Evolutionary conservation across 1,284 basidiomycete species (phyloP), one percentile per base, ranked within the genome.

Genomic region (Austroboletus novae-zelandiae): DNA sequence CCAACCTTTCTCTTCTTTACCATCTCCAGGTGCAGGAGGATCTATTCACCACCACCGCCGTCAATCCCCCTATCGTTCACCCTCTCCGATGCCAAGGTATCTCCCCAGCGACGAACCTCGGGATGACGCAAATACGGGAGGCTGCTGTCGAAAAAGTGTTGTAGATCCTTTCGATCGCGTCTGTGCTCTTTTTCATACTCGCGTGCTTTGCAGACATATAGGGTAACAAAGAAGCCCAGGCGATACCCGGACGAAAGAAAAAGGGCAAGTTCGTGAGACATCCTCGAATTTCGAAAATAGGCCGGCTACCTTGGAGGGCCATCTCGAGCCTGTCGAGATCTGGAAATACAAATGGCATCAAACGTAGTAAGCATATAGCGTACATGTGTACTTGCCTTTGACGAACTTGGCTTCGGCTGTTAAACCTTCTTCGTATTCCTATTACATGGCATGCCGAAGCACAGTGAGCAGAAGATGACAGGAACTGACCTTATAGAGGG

Each of bases 291-390:
- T 9, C 14, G 31, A 36, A n/a, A n/a, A 27, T 27, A 27, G 27
- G 8, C 27, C 25, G 4, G 25, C 18, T 59, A 84, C 88, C 88
- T 78, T 91, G 89, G 0, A 90, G 74, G 4, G 91, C 89, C 79
- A 99, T 89, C 69, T 99, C 96, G 53, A 98, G 86, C 11, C 93
- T 78, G 67, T 99, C 96, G 11, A 98, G 78, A 67, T 99, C 89
- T 91, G 48, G 32, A 36, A 18, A n/a, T 36, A 9, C 1, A 40
- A 25, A 27, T 8, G 27, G 27, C 27, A 9, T 27, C 9, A 9
- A 18, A 37, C 18, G 18, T 18, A 23, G 18, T 18, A 23, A 13
- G 20, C 18, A 34, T 20, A 45, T 14, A 2, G 39, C 8, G 27
- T 20, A 17, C 13, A 52, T 17, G 56, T 35, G 40, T 47, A 55